Evolutionary conservation across 176 grass and related monocot genomes (phyloP), one percentile per base, ranked within the genome.

Genomic region (Carex kokanica): DNA sequence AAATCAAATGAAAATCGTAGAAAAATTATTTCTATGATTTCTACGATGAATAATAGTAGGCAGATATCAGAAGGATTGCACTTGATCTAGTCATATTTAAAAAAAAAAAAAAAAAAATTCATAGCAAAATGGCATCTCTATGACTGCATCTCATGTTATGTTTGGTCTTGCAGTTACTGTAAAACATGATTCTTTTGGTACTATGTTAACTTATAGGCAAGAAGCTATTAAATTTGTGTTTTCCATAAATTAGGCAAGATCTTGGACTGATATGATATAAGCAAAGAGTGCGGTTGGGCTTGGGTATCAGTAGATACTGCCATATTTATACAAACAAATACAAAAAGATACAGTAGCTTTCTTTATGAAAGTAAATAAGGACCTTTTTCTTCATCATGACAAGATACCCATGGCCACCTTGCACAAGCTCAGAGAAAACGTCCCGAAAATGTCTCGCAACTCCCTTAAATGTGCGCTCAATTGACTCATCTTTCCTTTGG

Each of bases 341-440:
- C 64, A 12, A 59, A 84, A 59, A 21, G 4, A 84, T 68, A 57
- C 57, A 78, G 13, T n/a, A 2, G 18, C 41, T 21, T 49, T 72
- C n/a, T 47, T 72, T 31, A 16, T 49, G 20, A 17, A 84, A 68
- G 71, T 53, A 21, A 80, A 83, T 2, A 53, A 0, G 6, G 49
- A 99, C 91, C 93, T 90, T 99, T 93, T 99, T 99, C 93, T 90
- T 99, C 93, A 95, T 99, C 96, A 99, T 99, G 86, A 99, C 88
- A 86, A 99, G 86, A 78, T 95, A 87, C 54, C 96, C 96, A 84
- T 90, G 88, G 24, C 96, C 96, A 85, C 93, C 93, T 90, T 99
- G 96, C 83, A 99, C 96, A 45, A 99, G 86, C 78, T 99, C 96
- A 83, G 87, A 55, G 60, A 99, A 99, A 64, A 99, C 96, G 89